Base-by-base conservation (phyloP, 2,329 filamentous ascomycete species). In the Pseudocercospora ulei region DNA sequence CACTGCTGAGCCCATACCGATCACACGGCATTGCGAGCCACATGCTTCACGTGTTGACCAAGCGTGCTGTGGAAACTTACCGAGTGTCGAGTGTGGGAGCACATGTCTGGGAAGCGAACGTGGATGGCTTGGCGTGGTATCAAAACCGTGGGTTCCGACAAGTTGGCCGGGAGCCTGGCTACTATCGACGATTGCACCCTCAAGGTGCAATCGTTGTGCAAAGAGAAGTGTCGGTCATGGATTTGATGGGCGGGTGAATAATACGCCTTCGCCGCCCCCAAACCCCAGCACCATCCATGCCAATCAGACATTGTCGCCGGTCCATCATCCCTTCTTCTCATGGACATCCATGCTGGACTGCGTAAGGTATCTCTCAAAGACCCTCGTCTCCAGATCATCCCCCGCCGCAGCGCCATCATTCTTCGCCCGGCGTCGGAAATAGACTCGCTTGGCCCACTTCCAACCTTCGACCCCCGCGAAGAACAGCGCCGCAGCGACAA, bases 71-170 rank as follows among this genome's bases (percentile, higher is more conserved):
- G 3, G 62, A 64, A 19, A 61, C 68, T 39, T 70, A 75, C 46
- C 65, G 67, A 16, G 67, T 72, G 16, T 59, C 57, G 7, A 64
- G 61, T 8, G 67, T 78, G 12, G 74, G 71, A 2, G 76, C 76
- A 7, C 76, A 80, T 56, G 75, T 78, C 1, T 78, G 77, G 67
- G 73, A 76, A 48, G 69, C 67, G 13, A 79, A 79, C 39, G 63
- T 67, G 11, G 73, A 76, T 33, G 76, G 67, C 0, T 50, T 76
- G 47, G 64, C 66, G 31, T 80, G 76, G 76, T 80, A 80, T 59
- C 54, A 57, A 28, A 69, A 70, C 45, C 64, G 74, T 3, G 73
- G 71, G 0, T 80, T 80, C 44, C 62, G 62, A 44, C 64, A 71
- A 25, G 61, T 69, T 11, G 64, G 62, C 2, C 59, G 67, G 35